Percentiles rank a stretch among this genome's conserved stretches.
phyloP scores from a whole-genome alignment of 2,329 filamentous ascomycete genomes.

The Clarireedia monteithiana region DNA sequence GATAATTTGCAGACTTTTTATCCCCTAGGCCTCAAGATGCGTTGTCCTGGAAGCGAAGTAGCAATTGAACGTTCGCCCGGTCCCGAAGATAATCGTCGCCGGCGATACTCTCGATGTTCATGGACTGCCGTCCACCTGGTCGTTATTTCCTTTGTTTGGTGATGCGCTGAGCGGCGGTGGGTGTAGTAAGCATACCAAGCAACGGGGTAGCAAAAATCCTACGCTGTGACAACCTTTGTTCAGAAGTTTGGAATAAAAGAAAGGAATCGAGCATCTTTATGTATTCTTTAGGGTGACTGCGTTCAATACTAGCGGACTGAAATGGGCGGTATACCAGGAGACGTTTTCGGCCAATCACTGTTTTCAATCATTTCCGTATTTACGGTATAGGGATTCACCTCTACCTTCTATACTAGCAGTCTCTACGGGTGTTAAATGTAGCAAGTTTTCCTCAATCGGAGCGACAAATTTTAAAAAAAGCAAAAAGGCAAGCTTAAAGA shows the following conservation, averaged over 20 bases:
- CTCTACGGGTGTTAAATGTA: no score
- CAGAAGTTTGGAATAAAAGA: constrained; percentile 19
- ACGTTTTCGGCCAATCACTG: constrained; percentile 28
- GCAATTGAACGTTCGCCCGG: no score
- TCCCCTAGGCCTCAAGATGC: no score
- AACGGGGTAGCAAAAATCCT: constrained; percentile 9
- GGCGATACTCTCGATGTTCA: no score
- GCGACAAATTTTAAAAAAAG: no score
- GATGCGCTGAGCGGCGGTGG: constrained; percentile 2
- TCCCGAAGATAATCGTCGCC: no score
- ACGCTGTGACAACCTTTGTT: constrained; percentile 23
- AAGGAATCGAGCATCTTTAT: constrained; percentile 27
- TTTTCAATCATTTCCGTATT: constrained; percentile 16
- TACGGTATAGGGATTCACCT: not conserved
- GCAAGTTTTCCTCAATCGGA: no score
- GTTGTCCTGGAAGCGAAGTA: no score
- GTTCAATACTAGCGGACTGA: constrained; percentile 14
- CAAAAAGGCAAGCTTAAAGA: no score
- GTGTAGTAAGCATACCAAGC: constrained; percentile 12
- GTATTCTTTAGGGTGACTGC: constrained; percentile 18
- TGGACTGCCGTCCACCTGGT: no score
- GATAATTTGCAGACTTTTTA: no score
- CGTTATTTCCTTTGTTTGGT: constrained; percentile 8
- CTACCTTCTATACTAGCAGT: not conserved
- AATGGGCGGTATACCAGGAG: constrained; percentile 16